Percentiles rank a stretch among this genome's conserved stretches.
These are phyloP conservation scores for Penicillium chermesinum DNA, from an alignment of 495 filamentous ascomycete species.

Conservation along the genomic window DNA sequence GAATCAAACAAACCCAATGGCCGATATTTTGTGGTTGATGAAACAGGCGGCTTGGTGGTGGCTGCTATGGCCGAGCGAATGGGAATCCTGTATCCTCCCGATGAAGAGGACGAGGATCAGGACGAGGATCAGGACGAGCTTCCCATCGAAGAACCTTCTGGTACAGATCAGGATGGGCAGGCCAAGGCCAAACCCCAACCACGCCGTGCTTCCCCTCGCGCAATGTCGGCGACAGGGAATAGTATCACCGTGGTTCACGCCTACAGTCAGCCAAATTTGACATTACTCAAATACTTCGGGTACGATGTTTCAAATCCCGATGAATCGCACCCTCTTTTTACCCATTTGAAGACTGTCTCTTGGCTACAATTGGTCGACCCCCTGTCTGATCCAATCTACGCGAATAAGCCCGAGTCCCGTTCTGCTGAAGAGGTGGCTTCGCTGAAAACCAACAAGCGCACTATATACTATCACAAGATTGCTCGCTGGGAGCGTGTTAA, in stretches of 20 bases:
- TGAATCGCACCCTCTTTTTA: conserved; percentile 70
- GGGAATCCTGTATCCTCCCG: conserved; percentile 66
- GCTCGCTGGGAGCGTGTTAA: conserved; percentile 68
- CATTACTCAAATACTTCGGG: conserved; percentile 77
- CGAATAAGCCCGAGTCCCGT: conserved; percentile 49
- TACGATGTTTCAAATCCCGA: conserved; percentile 67
- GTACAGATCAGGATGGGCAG: no score
- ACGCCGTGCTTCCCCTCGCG: conserved; percentile 21
- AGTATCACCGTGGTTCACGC: conserved; percentile 83
- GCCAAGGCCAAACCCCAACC: conserved; percentile 5
- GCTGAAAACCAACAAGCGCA: conserved; percentile 72
- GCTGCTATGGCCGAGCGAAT: conserved; percentile 89
- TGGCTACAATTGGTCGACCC: conserved; percentile 88
- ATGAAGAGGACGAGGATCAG: conserved; percentile 28
- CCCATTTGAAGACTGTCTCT: conserved; percentile 73
- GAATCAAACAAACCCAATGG: conserved; percentile 47
- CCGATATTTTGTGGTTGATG: conserved; percentile 84
- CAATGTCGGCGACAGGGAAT: conserved; percentile 60
- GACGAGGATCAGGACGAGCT: conserved; percentile 8
- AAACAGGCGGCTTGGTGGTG: conserved; percentile 79
- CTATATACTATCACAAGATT: conserved; percentile 78
- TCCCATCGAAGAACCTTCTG: no score
- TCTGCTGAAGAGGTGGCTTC: conserved; percentile 50
- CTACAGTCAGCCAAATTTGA: conserved; percentile 85
- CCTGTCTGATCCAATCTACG: conserved; percentile 61